phyloP scores from a whole-genome alignment of 495 filamentous ascomycete genomes.

The Talaromyces borbonicus region DNA sequence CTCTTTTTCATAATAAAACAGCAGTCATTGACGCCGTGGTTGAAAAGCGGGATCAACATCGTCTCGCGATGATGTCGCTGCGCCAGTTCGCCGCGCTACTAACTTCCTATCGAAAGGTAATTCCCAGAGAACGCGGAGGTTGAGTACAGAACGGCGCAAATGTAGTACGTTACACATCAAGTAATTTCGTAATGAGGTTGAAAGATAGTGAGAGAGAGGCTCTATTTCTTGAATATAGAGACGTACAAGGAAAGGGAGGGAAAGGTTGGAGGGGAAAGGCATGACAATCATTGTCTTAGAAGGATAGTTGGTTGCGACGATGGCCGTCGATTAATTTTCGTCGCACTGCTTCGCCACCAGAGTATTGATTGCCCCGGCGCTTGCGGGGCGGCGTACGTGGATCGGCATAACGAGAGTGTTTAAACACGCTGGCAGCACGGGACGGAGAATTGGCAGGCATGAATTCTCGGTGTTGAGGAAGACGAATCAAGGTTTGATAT shows the following conservation, averaged over 20 bases:
- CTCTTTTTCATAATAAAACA: background rate
- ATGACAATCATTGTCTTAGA: slow-evolving; percentile 12
- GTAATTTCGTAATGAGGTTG: background rate
- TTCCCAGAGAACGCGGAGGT: too few species aligned
- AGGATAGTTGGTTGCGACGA: slow-evolving; percentile 30
- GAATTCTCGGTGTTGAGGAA: slow-evolving; percentile 44
- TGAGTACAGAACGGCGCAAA: background rate
- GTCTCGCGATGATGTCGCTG: slow-evolving; percentile 1
- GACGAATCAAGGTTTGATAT: slow-evolving; percentile 56
- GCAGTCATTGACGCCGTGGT: too few species aligned
- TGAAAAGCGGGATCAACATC: background rate
- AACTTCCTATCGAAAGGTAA: too few species aligned
- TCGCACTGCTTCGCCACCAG: slow-evolving; percentile 35
- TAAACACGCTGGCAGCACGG: slow-evolving; percentile 37
- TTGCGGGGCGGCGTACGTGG: slow-evolving; percentile 35
- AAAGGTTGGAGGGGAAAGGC: background rate
- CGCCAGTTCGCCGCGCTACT: slow-evolving; percentile 1
- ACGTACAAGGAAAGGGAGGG: background rate
- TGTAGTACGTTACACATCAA: slow-evolving; percentile 2
- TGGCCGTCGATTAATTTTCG: slow-evolving; percentile 40
- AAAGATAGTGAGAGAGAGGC: background rate
- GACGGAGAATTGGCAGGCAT: slow-evolving; percentile 40
- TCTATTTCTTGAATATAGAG: background rate
- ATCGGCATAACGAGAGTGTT: slow-evolving; percentile 34
- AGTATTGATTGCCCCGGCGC: slow-evolving; percentile 29